Base-by-base conservation (phyloP, 1,139 yeast species). In the Pichia sp. region DNA sequence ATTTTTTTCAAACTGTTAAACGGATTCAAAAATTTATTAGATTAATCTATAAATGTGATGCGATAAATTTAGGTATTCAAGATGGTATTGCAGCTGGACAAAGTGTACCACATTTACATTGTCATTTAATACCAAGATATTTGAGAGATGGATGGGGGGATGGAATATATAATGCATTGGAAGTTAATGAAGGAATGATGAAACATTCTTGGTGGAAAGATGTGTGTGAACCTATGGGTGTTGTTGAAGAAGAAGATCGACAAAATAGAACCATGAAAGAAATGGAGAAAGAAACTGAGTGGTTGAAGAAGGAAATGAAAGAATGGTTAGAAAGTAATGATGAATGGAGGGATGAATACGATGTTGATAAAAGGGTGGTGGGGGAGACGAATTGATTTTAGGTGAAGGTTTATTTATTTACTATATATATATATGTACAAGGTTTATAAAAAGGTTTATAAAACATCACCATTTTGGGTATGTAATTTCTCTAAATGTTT, bases 21-120 rank as follows among this genome's bases (percentile, higher is more conserved):
- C 64, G 77, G 49, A 75, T 93, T 1, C 83, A 89, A 56, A 69
- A 71, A 53, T 85, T 87, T 58, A 82, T 93, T 31, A 81, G 76
- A 58, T 65, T 74, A 54, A 71, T 75, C 18, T 90, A 84, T 66
- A 75, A 81, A 45, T 95, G 96, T 0, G 95, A 90, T 60, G 73
- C 96, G 0, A 67, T 89, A 55, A 93, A 93, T 64, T 77, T 93
- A 33, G 90, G 97, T 18, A 88, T 93, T 53, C 99, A 93, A 66
- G 99, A 93, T 66, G 99, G 99, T 0, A 88, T 93, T 0, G 89
- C 88, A 51, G 93, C 97, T 2, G 99, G 99, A 5, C 99, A 93
- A 66, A 81, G 93, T 19, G 84, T 93, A 1, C 96, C 96, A 3
- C 99, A 93, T 68, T 75, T 93, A 30, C 99, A 93, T 67, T 85